Evolutionary conservation across 2,329 filamentous ascomycete genomes (phyloP).

Genomic region (Chaetomium sp.): DNA sequence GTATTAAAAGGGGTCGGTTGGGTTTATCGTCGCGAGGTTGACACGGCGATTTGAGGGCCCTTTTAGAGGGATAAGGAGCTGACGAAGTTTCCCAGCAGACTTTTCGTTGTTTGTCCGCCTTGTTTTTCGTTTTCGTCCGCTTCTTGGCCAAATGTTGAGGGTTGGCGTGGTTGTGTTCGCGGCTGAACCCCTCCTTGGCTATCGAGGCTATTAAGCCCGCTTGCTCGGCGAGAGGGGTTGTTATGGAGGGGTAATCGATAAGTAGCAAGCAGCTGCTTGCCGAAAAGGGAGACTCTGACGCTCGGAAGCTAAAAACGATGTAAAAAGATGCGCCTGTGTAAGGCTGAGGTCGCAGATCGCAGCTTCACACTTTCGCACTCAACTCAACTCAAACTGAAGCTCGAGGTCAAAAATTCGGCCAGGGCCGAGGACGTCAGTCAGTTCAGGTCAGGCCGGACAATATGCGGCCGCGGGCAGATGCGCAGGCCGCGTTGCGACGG

Average conservation of each 20-base stretch:
- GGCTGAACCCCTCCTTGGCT: conserved; percentile 11
- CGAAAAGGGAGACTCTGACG: not conserved
- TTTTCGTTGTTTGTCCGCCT: no score
- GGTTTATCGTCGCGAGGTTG: not conserved
- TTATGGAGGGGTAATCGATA: not conserved
- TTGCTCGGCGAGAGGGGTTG: not conserved
- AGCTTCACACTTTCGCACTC: not conserved
- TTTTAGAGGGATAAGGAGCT: no score
- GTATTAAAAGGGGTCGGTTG: not conserved
- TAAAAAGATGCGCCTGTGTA: conserved; percentile 2
- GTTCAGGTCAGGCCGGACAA: conserved; percentile 17
- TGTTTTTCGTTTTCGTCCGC: not conserved
- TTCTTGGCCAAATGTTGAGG: not conserved
- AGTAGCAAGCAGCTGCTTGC: not conserved
- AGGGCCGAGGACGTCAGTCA: not conserved
- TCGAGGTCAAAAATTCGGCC: not conserved
- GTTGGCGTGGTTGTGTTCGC: conserved; percentile 1
- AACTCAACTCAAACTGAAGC: conserved; percentile 5
- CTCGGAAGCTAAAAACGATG: not conserved
- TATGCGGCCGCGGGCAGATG: conserved; percentile 25
- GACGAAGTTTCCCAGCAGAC: no score
- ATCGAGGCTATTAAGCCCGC: conserved; percentile 11
- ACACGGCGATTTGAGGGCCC: no score
- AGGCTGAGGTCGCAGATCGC: not conserved
- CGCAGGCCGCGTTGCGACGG: conserved; percentile 19